Evolutionary conservation across 805 yeast species (phyloP).

Genomic region (Metschnikowia reukaufii): DNA sequence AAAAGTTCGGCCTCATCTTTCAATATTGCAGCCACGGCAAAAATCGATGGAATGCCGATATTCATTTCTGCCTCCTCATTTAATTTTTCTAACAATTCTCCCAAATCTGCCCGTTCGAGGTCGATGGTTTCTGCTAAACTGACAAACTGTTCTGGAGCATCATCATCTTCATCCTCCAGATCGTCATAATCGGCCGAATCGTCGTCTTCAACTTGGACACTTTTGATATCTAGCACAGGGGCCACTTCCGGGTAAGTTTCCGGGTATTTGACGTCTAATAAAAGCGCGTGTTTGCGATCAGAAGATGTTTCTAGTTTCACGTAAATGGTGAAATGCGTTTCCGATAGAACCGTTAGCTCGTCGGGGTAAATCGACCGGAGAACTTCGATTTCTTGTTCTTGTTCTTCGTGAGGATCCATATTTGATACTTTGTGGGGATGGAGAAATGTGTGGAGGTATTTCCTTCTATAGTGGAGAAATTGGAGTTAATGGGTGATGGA

Average conservation of each 20-base stretch:
- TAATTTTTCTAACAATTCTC: conserved; percentile 38
- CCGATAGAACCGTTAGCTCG: conserved; percentile 56
- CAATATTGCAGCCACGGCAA: conserved; percentile 70
- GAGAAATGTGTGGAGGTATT: too few relatives aligned
- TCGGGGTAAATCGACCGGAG: conserved; percentile 92
- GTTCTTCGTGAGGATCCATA: conserved; percentile 87
- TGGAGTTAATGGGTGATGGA: too few relatives aligned
- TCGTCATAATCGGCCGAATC: conserved; percentile 42
- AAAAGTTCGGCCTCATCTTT: conserved; percentile 79
- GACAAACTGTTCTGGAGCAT: conserved; percentile 33
- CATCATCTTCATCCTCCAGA: conserved; percentile 26
- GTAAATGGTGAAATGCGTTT: conserved; percentile 54
- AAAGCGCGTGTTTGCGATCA: conserved; percentile 54
- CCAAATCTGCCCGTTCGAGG: conserved; percentile 51
- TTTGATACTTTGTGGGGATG: too few relatives aligned
- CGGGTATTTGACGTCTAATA: conserved; percentile 69
- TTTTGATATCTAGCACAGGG: conserved; percentile 53
- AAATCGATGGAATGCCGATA: conserved; percentile 89
- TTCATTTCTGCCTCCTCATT: conserved; percentile 69
- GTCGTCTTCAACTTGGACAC: conserved; percentile 32
- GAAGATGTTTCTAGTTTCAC: conserved; percentile 69
- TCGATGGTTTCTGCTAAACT: conserved; percentile 58
- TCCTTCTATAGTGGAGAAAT: too few relatives aligned
- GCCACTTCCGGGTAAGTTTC: conserved; percentile 77
- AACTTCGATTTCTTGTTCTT: conserved; percentile 85